Percentiles rank a stretch among this genome's conserved stretches.
Evolutionary conservation across 2,329 filamentous ascomycete genomes (phyloP).

Genomic region (Penicillium sp.): DNA sequence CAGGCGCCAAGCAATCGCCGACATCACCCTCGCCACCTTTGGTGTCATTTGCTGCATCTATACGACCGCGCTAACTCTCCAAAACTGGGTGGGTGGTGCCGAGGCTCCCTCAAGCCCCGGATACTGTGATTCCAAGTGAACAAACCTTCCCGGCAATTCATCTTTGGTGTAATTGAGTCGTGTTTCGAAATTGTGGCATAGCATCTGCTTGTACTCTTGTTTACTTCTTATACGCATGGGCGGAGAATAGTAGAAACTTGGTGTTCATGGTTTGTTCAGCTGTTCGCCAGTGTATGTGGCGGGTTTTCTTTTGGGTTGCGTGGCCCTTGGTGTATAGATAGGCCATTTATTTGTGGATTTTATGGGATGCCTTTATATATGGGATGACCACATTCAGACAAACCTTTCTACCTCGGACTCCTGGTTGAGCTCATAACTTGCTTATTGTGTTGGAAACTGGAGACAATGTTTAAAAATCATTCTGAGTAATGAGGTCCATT

Average conservation of each 20-base stretch:
- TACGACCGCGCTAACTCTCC: constrained; percentile 78
- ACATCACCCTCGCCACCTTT: constrained; percentile 73
- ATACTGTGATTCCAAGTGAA: constrained; percentile 54
- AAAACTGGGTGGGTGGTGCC: constrained; percentile 72
- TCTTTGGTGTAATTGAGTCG: constrained; percentile 4
- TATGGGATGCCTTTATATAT: neutral
- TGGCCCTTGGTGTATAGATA: constrained; percentile 16
- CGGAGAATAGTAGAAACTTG: constrained; percentile 3
- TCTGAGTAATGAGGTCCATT: neutral
- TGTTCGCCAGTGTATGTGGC: constrained; percentile 9
- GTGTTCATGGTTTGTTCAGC: constrained; percentile 6
- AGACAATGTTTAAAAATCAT: neutral
- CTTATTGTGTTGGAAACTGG: too few species aligned
- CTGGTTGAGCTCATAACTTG: neutral
- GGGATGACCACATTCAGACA: neutral
- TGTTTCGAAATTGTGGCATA: constrained; percentile 14
- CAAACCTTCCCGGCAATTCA: neutral
- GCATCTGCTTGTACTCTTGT: constrained; percentile 3
- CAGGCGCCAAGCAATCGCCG: constrained; percentile 62
- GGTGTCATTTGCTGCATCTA: constrained; percentile 86
- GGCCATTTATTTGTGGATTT: neutral
- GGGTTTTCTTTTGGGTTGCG: constrained; percentile 1
- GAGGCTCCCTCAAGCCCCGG: constrained; percentile 52
- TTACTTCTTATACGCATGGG: constrained; percentile 9
- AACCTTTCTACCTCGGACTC: too few species aligned